phyloP scores from a whole-genome alignment of 2,329 filamentous ascomycete genomes.

The Fusarium secorum region DNA sequence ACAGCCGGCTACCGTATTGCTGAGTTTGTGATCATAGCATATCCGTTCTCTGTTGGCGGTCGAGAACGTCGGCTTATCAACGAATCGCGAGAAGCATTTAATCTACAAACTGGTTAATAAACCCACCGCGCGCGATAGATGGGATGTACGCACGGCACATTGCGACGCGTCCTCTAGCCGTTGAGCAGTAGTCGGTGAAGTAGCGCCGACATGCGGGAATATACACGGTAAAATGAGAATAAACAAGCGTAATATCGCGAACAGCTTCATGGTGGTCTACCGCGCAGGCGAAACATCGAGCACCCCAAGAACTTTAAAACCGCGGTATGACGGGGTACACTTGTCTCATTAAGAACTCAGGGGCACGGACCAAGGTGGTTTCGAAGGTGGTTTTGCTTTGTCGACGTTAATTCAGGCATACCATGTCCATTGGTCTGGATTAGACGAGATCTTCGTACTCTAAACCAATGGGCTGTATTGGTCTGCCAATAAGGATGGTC shows the following conservation, averaged over 20 bases:
- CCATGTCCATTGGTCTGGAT: not conserved
- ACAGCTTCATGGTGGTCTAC: not conserved
- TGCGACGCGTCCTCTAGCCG: not conserved
- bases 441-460: not conserved
- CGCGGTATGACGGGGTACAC: not conserved
- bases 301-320: too few relatives aligned
- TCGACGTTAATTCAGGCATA: not conserved
- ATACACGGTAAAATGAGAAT: not conserved
- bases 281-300: not conserved
- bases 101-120: not conserved
- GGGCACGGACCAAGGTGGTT: not conserved
- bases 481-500: not conserved
- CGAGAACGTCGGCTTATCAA: not conserved
- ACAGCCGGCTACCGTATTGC: not conserved
- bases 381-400: not conserved
- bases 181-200: not conserved
- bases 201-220: not conserved
- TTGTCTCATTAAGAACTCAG: conserved; percentile 1
- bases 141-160: not conserved
- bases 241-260: not conserved
- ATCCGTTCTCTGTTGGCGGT: not conserved
- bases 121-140: fast-evolving
- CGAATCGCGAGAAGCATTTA: not conserved
- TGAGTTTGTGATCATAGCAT: not conserved
- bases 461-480: not conserved